These are phyloP conservation scores for Candida xiaguanensis DNA, from an alignment of 805 yeast species.

Conservation along the genomic window DNA sequence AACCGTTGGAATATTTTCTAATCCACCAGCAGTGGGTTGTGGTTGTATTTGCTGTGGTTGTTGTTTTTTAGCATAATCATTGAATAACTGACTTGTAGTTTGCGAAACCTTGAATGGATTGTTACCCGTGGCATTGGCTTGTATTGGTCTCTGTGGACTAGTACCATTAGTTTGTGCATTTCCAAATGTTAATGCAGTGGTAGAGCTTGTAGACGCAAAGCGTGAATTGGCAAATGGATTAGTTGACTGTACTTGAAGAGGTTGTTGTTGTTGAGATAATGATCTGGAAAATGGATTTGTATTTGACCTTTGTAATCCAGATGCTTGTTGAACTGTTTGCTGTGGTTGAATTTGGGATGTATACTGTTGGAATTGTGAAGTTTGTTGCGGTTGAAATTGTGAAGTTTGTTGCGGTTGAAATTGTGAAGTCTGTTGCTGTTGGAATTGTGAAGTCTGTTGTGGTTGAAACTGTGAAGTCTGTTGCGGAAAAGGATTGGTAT, in stretches of 20 bases:
- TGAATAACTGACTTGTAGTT: conserved; percentile 30
- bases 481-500: conserved; percentile 21
- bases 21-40: conserved; percentile 71
- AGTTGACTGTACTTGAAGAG: conserved; percentile 15
- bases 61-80: conserved; percentile 13
- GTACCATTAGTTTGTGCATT: conserved; percentile 2
- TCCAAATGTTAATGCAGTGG: conserved; percentile 29
- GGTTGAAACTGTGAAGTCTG: conserved; percentile 10
- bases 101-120: conserved; percentile 57
- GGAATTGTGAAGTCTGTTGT: conserved; percentile 17
- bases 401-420: conserved; percentile 21
- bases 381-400: conserved; percentile 13
- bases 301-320: conserved; percentile 24
- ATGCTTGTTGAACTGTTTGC: conserved; percentile 14
- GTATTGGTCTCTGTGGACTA: conserved; percentile 12
- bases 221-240: conserved; percentile 48
- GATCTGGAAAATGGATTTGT: conserved; percentile 35
- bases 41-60: conserved; percentile 31
- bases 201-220: conserved; percentile 27
- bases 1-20: conserved; percentile 60
- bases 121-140: conserved; percentile 47
- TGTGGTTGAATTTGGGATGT: conserved; percentile 6
- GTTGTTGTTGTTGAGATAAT: conserved; percentile 9
- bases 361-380: conserved; percentile 15
- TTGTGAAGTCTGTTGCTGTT: conserved; percentile 14